Evolutionary conservation across 768 basidiomycete genomes (phyloP).

Genomic region (Termitomyces sp.): DNA sequence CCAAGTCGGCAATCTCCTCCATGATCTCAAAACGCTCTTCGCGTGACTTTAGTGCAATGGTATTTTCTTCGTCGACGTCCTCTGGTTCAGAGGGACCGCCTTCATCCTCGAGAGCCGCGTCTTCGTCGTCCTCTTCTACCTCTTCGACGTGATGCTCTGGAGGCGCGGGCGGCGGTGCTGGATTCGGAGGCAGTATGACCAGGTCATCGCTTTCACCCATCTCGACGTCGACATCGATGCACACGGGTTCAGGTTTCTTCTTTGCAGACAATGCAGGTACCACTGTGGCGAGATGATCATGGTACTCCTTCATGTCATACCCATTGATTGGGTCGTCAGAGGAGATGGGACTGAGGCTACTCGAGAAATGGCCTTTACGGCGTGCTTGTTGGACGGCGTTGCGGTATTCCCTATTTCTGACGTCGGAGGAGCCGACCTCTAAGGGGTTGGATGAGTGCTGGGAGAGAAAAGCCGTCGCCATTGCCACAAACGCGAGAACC

Average conservation of each 20-base stretch:
- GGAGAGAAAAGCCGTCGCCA: slow-evolving; percentile 44
- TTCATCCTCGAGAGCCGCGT: slow-evolving; percentile 16
- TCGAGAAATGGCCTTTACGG: slow-evolving; percentile 9
- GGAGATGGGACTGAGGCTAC: slow-evolving; percentile 22
- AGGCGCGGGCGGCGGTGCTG: background rate
- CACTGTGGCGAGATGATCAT: slow-evolving; percentile 42
- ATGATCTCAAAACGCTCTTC: slow-evolving; percentile 74
- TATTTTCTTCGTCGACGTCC: slow-evolving; percentile 58
- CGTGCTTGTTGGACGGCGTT: slow-evolving; percentile 24
- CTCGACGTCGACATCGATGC: slow-evolving; percentile 45
- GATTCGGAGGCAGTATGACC: slow-evolving; percentile 6
- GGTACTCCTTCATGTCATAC: slow-evolving; percentile 40
- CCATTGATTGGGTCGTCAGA: slow-evolving; percentile 49
- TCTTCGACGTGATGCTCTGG: background rate
- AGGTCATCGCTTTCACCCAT: slow-evolving; percentile 42
- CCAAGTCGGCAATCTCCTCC: slow-evolving; percentile 71
- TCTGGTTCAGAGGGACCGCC: slow-evolving; percentile 27
- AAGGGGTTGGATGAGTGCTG: slow-evolving; percentile 74
- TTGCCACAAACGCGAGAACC: slow-evolving; percentile 10
- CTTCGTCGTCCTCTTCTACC: background rate
- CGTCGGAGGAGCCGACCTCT: slow-evolving; percentile 59
- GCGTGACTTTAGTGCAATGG: slow-evolving; percentile 47
- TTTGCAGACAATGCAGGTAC: slow-evolving; percentile 22
- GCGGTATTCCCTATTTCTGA: slow-evolving; percentile 41
- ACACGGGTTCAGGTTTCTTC: slow-evolving; percentile 12